phyloP scores from a whole-genome alignment of 192 early-diverging fungal species.

The Helicostylum pulchrum region DNA sequence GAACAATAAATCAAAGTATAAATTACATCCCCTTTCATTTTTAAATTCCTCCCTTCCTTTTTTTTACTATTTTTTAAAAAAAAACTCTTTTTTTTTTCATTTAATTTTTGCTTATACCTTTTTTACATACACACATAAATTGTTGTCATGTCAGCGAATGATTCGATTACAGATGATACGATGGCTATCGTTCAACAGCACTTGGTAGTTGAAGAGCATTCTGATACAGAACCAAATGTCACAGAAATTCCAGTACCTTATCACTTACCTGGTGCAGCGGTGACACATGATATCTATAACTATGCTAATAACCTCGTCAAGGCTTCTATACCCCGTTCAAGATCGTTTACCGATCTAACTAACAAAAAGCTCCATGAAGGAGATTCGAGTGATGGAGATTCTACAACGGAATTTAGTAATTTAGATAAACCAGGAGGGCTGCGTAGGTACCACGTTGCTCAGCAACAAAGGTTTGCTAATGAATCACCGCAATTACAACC shows the following conservation, averaged over 20 bases:
- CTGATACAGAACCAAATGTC: background rate
- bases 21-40: too few species aligned
- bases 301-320: slow-evolving; percentile 32
- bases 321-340: slow-evolving; percentile 27
- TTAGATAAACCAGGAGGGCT: slow-evolving; percentile 78
- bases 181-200: too few species aligned
- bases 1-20: too few species aligned
- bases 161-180: too few species aligned
- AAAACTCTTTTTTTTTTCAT: too few species aligned
- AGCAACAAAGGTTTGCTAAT: slow-evolving; percentile 25
- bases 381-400: too few species aligned
- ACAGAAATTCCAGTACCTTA: slow-evolving; percentile 29
- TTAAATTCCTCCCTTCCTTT: too few species aligned
- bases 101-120: too few species aligned
- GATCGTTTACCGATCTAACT: slow-evolving; percentile 13
- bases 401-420: slow-evolving; percentile 31
- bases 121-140: too few species aligned
- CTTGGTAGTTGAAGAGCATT: background rate
- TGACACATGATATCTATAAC: slow-evolving; percentile 45
- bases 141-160: too few species aligned
- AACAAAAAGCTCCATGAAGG: background rate
- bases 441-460: slow-evolving; percentile 73
- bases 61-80: too few species aligned
- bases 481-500: background rate
- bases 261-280: slow-evolving; percentile 43